These are phyloP conservation scores for Ramichloridium luteum DNA, from an alignment of 2,329 filamentous ascomycete species.

Conservation along the genomic window DNA sequence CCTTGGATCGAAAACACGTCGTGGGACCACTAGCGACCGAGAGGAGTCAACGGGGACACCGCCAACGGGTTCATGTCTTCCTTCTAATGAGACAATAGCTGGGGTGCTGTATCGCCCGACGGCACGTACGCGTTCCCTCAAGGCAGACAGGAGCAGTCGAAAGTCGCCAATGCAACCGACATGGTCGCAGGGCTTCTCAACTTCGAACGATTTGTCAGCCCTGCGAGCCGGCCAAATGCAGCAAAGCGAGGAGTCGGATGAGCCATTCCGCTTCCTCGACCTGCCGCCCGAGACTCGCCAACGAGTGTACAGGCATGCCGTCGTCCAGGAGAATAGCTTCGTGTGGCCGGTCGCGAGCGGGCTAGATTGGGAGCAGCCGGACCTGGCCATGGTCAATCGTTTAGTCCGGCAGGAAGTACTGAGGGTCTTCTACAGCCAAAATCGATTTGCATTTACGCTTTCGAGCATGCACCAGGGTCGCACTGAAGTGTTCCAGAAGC, in stretches of 20 bases:
- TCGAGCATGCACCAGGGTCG: constrained; percentile 7
- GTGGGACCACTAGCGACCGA: no score
- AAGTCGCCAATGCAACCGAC: background rate
- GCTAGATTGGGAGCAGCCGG: constrained; percentile 16
- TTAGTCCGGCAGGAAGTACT: constrained; percentile 16
- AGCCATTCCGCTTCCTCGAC: constrained; percentile 1
- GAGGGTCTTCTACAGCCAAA: constrained; percentile 17
- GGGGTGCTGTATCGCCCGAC: background rate
- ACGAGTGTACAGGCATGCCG: constrained; percentile 11
- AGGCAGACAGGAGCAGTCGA: no score
- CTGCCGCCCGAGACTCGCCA: constrained; percentile 9
- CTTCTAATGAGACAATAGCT: constrained; percentile 2
- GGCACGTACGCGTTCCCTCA: background rate
- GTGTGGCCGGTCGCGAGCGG: constrained; percentile 9
- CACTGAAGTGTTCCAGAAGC: no score
- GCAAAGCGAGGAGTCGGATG: constrained; percentile 1
- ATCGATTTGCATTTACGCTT: constrained; percentile 11
- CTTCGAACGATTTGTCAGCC: no score
- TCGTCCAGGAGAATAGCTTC: constrained; percentile 13
- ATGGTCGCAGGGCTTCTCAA: background rate
- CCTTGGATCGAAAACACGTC: no score
- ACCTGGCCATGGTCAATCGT: constrained; percentile 14
- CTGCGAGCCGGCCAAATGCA: no score
- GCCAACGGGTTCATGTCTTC: no score
- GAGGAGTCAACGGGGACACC: no score